phyloP scores from a whole-genome alignment of 352 stramenopile genomes.

The Pseudoperonospora humuli region DNA sequence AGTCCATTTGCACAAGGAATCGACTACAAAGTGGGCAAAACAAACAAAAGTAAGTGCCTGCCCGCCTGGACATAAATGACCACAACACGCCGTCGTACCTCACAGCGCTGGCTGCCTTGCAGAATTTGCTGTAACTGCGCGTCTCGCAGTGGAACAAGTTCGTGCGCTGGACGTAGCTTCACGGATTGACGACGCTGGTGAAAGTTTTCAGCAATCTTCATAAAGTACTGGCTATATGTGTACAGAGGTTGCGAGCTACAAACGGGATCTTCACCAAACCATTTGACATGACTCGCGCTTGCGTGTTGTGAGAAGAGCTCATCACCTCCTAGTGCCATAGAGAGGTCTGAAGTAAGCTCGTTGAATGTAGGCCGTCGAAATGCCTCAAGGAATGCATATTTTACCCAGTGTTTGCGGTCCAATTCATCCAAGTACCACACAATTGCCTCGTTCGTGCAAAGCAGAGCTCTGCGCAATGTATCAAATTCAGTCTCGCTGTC shows the following conservation, averaged over 20 bases:
- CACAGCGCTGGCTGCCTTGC: conserved; percentile 65
- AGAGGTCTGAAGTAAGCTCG: conserved; percentile 59
- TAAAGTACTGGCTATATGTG: conserved; percentile 66
- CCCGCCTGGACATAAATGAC: not conserved
- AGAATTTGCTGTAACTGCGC: conserved; percentile 61
- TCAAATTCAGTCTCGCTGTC: conserved; percentile 70
- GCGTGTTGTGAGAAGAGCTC: conserved; percentile 34
- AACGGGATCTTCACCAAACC: conserved; percentile 55
- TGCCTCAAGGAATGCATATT: conserved; percentile 64
- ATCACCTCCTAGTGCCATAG: conserved; percentile 31
- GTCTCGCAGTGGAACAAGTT: conserved; percentile 57
- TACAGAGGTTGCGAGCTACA: conserved; percentile 55
- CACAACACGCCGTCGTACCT: conserved; percentile 36
- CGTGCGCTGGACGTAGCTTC: conserved; percentile 38
- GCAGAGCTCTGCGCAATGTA: conserved; percentile 40
- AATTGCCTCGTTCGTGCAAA: conserved; percentile 41
- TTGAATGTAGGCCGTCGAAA: conserved; percentile 67
- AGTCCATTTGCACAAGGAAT: conserved; percentile 71
- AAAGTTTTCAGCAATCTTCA: conserved; percentile 68
- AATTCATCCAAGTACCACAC: conserved; percentile 54
- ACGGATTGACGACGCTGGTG: conserved; percentile 48
- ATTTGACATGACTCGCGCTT: conserved; percentile 33
- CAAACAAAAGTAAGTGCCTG: conserved; percentile 6
- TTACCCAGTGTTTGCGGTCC: conserved; percentile 56
- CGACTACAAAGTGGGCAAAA: conserved; percentile 29